phyloP scores from a whole-genome alignment of 2,329 filamentous ascomycete genomes.

The Pleoardoris graminearum region DNA sequence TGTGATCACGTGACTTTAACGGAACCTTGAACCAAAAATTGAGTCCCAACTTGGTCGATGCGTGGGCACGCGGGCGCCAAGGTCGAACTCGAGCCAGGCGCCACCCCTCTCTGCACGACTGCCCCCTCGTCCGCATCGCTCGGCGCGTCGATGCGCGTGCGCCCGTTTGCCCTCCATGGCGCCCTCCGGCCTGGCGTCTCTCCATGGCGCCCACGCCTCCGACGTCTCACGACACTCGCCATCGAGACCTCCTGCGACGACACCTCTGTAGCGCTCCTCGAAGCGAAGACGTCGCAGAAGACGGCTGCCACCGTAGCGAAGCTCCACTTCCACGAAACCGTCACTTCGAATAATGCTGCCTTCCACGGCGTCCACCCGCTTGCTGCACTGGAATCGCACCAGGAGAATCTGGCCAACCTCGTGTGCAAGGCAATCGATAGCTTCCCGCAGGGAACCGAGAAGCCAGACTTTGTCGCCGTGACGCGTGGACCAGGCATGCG shows the following conservation, averaged over 20 bases:
- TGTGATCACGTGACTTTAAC: no score
- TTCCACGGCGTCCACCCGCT: slow-evolving; percentile 82
- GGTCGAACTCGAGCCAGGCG: no score
- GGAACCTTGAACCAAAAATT: no score
- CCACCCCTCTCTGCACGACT: neutral
- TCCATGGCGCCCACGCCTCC: slow-evolving; percentile 14
- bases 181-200: slow-evolving; percentile 4
- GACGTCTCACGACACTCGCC: slow-evolving; percentile 59
- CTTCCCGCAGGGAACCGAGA: slow-evolving; percentile 52
- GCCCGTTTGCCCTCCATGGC: slow-evolving; percentile 15
- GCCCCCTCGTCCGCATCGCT: no score
- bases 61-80: no score
- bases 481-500: slow-evolving; percentile 91
- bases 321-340: slow-evolving; percentile 77
- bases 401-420: slow-evolving; percentile 68
- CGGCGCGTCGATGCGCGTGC: slow-evolving; percentile 24
- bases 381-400: slow-evolving; percentile 75
- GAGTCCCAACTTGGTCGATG: no score
- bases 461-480: slow-evolving; percentile 83
- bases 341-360: slow-evolving; percentile 76
- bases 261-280: slow-evolving; percentile 82
- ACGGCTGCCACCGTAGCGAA: slow-evolving; percentile 48
- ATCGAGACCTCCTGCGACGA: slow-evolving; percentile 92
- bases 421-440: slow-evolving; percentile 64
- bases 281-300: slow-evolving; percentile 50